phyloP scores from a whole-genome alignment of 2,329 filamentous ascomycete genomes.

The Ophiostoma perfectum region DNA sequence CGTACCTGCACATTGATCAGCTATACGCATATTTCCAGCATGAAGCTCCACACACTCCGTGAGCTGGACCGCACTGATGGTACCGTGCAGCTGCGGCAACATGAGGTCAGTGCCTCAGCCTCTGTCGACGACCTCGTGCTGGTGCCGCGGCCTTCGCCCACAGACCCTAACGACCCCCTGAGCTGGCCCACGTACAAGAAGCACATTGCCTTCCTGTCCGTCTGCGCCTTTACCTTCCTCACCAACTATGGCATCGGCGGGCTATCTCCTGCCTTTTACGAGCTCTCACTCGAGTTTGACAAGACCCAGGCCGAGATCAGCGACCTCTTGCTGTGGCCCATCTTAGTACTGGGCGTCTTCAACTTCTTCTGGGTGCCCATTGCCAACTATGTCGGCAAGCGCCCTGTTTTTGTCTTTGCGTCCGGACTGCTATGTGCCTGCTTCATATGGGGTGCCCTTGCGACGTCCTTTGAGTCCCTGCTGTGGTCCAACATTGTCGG shows the following conservation, averaged over 20 bases:
- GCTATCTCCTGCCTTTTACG: slow-evolving; percentile 42
- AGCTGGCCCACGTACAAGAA: slow-evolving; percentile 44
- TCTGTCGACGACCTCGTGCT: slow-evolving; percentile 33
- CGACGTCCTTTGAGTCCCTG: slow-evolving; percentile 38
- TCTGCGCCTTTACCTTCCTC: slow-evolving; percentile 44
- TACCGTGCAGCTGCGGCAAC: slow-evolving; percentile 44
- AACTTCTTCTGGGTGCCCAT: slow-evolving; percentile 48
- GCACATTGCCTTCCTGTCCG: slow-evolving; percentile 37
- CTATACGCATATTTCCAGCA: not conserved
- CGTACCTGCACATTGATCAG: no score
- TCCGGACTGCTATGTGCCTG: slow-evolving; percentile 37
- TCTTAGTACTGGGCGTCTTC: slow-evolving; percentile 41
- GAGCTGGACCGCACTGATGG: slow-evolving; percentile 32
- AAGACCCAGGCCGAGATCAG: slow-evolving; percentile 40
- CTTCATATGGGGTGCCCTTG: slow-evolving; percentile 42
- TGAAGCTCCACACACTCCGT: slow-evolving; percentile 29
- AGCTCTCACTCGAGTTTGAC: slow-evolving; percentile 39
- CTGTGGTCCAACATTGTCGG: slow-evolving; percentile 43
- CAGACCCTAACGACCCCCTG: slow-evolving; percentile 45
- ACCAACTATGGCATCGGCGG: slow-evolving; percentile 43
- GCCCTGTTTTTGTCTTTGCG: slow-evolving; percentile 42
- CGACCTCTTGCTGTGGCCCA: slow-evolving; percentile 41
- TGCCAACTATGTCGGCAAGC: slow-evolving; percentile 42
- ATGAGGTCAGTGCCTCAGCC: slow-evolving; percentile 6
- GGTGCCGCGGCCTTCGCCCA: slow-evolving; percentile 39